Evolutionary conservation across 768 basidiomycete species (phyloP), one percentile per base, ranked within the genome.

Genomic region (Macrolepiota albuminosa): DNA sequence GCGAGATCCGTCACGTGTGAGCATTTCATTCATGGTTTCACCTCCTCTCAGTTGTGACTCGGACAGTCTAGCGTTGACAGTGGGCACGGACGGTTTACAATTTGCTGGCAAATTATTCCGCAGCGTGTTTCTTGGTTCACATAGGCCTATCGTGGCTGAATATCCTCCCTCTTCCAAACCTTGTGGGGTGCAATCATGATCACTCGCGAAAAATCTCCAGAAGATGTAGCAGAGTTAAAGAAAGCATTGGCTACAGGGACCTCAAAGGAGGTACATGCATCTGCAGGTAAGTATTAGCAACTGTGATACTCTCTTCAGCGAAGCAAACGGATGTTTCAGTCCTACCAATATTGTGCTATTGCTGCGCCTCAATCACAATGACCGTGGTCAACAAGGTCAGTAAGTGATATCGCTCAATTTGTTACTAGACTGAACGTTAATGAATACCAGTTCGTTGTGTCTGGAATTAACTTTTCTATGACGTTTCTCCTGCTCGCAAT

Each of bases 361-460:
- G 97, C 69, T 60, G 90, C 14, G 93, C 95, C 1, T 94, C 92
- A 1, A 96, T 98, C 64, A 74, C 95, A 51, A 99, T 99, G 97
- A 99, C 97, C 0, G 82, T 98, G 48, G 85, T 96, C 63, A 98
- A 98, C 79, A 98, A 98, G 82, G 95, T 93, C 62, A 59, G 78
- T 58, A 21, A 24, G 51, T 34, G 57, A 47, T 33, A 60, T 43
- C 51, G 8, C n/a, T 11, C 16, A 18, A 14, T 53, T 21, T 10
- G 57, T 26, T 13, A 26, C 37, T 10, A 29, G 29, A 46, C 43
- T 58, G 16, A 60, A 10, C 13, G 54, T 42, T 57, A 26, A 39
- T 21, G 31, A 10, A 50, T 37, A 51, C 39, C 67, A 98, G 91
- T 98, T 90, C 66, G 93, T 98, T 58, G 96, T 98, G 7, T 98